phyloP scores from a whole-genome alignment of 2,329 filamentous ascomycete genomes.

The Exophiala oligosperma region DNA sequence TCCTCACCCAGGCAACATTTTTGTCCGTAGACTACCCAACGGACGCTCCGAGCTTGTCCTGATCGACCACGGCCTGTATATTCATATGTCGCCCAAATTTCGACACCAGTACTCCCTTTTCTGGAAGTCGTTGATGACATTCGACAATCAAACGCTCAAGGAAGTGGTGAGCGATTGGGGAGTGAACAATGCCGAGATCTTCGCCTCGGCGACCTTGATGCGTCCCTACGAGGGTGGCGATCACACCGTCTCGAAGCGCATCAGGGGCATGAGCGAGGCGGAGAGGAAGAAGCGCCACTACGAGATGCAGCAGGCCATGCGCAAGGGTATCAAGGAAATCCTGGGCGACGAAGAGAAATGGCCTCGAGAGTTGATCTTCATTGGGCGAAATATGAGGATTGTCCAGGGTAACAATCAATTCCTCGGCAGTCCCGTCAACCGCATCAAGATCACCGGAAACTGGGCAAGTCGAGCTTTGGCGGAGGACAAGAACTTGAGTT shows the following conservation, averaged over 20 bases:
- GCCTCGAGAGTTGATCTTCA: constrained; percentile 89
- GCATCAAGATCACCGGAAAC: constrained; percentile 87
- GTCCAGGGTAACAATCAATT: constrained; percentile 93
- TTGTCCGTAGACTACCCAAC: constrained; percentile 79
- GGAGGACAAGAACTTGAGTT: constrained; percentile 66
- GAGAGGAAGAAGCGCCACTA: constrained; percentile 64
- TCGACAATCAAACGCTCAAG: constrained; percentile 79
- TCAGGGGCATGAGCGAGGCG: constrained; percentile 56
- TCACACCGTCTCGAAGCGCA: constrained; percentile 60
- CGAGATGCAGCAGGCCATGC: constrained; percentile 75
- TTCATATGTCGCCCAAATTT: constrained; percentile 82
- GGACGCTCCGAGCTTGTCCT: constrained; percentile 89
- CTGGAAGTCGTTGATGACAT: constrained; percentile 92
- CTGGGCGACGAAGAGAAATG: constrained; percentile 83
- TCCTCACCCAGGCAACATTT: constrained; percentile 95
- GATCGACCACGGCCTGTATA: constrained; percentile 96
- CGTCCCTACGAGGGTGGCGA: constrained; percentile 87
- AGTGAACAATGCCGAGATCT: constrained; percentile 83
- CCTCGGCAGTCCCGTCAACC: constrained; percentile 82
- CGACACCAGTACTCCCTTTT: constrained; percentile 83
- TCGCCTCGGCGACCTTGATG: constrained; percentile 87
- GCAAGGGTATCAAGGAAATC: constrained; percentile 73
- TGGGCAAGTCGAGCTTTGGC: constrained; percentile 87
- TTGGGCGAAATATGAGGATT: constrained; percentile 87
- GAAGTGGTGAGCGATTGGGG: constrained; percentile 80